phyloP scores from a whole-genome alignment of 495 filamentous ascomycete species.

The Penicillium arizonense region DNA sequence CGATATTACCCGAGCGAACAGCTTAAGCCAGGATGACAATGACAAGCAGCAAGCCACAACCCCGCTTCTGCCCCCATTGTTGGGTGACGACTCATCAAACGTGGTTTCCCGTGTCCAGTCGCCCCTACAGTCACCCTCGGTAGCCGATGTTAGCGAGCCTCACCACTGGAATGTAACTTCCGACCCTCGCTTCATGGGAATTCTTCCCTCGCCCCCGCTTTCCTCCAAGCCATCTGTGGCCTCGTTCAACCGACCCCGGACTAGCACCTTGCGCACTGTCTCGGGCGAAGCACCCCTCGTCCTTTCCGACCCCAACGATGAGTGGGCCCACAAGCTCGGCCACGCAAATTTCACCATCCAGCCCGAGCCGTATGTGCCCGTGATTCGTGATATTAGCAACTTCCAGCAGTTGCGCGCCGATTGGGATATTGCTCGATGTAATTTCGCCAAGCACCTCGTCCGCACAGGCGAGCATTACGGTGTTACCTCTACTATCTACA shows the following conservation, averaged over 20 bases:
- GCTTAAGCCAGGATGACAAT: slow-evolving; percentile 53
- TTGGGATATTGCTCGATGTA: slow-evolving; percentile 77
- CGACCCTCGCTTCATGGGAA: slow-evolving; percentile 45
- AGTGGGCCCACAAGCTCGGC: slow-evolving; percentile 79
- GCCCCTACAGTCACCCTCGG: slow-evolving; percentile 78
- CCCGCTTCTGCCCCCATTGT: slow-evolving; percentile 76
- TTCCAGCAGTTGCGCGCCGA: slow-evolving; percentile 69
- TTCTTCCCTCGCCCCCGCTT: slow-evolving; percentile 71
- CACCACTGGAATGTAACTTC: slow-evolving; percentile 32
- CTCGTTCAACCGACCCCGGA: slow-evolving; percentile 60
- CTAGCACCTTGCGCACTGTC: slow-evolving; percentile 48
- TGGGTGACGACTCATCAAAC: slow-evolving; percentile 53
- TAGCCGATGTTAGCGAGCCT: slow-evolving; percentile 48
- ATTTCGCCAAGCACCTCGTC: slow-evolving; percentile 80
- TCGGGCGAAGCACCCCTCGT: slow-evolving; percentile 59
- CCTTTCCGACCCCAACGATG: slow-evolving; percentile 65
- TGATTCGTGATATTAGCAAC: slow-evolving; percentile 53
- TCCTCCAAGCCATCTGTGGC: slow-evolving; percentile 76
- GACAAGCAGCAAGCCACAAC: slow-evolving; percentile 65
- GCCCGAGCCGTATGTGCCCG: slow-evolving; percentile 75
- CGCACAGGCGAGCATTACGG: slow-evolving; percentile 87
- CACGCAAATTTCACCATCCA: slow-evolving; percentile 91
- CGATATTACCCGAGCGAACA: slow-evolving; percentile 58
- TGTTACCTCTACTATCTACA: slow-evolving; percentile 76
- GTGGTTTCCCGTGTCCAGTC: slow-evolving; percentile 56